Evolutionary conservation across 768 basidiomycete species (phyloP).

Genomic region (Russula vinacea): DNA sequence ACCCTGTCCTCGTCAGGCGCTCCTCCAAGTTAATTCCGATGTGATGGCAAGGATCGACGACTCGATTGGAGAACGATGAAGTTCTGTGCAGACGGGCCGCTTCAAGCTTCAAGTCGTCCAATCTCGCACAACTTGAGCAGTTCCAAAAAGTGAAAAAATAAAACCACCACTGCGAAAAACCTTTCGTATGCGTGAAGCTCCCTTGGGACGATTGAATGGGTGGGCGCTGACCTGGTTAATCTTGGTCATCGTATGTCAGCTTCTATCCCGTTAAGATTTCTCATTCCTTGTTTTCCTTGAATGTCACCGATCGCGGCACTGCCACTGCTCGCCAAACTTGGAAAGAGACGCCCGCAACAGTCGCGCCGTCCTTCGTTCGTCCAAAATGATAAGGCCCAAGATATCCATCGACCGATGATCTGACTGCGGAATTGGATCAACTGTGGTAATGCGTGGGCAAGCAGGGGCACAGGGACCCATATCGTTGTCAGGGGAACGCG

Average conservation of each 20-base stretch:
- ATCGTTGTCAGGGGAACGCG: slow-evolving; percentile 43
- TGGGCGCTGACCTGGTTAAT: slow-evolving; percentile 35
- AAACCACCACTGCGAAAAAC: slow-evolving; percentile 28
- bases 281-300: slow-evolving; percentile 64
- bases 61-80: slow-evolving; percentile 24
- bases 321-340: slow-evolving; percentile 47
- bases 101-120: not conserved
- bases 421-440: slow-evolving; percentile 78
- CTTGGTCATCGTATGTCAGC: slow-evolving; percentile 36
- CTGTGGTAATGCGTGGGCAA: slow-evolving; percentile 71
- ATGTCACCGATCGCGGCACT: slow-evolving; percentile 55
- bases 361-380: slow-evolving; percentile 40
- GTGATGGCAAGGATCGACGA: not conserved
- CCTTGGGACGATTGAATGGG: not conserved
- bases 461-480: slow-evolving; percentile 49
- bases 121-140: not conserved
- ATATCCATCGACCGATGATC: slow-evolving; percentile 59
- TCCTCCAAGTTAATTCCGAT: not conserved
- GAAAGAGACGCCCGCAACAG: slow-evolving; percentile 55
- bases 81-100: slow-evolving; percentile 30
- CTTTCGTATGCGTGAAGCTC: not conserved
- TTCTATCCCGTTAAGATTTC: slow-evolving; percentile 53
- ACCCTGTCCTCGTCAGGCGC: not conserved
- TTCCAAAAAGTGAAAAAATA: slow-evolving; percentile 25
- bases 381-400: slow-evolving; percentile 53